Percentiles rank a stretch among this genome's conserved stretches.
These are phyloP conservation scores for Phytophthora sp. DNA, from an alignment of 352 stramenopile genomes.

Conservation along the genomic window DNA sequence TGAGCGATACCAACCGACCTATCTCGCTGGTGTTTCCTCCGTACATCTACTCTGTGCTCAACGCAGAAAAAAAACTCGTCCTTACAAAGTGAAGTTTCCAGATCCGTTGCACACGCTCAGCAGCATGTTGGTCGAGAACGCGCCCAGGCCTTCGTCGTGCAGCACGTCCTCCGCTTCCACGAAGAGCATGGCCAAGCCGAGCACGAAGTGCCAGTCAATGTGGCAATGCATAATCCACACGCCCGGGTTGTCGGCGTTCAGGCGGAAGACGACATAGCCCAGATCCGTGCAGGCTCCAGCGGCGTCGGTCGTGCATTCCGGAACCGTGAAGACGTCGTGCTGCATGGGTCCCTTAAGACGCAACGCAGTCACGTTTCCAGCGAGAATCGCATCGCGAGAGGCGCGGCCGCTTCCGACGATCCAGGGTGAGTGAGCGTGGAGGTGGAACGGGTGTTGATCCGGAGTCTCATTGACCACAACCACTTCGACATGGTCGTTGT, in stretches of 20 bases:
- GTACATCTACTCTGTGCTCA: too few species aligned
- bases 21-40: too few species aligned
- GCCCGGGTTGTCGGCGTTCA: slow-evolving; percentile 50
- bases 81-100: slow-evolving; percentile 38
- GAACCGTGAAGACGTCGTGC: slow-evolving; percentile 51
- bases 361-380: slow-evolving; percentile 27
- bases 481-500: slow-evolving; percentile 46
- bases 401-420: slow-evolving; percentile 33
- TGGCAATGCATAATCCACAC: slow-evolving; percentile 61
- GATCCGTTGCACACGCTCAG: slow-evolving; percentile 36
- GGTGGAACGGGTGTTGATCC: slow-evolving; percentile 37
- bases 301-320: slow-evolving; percentile 34
- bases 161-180: slow-evolving; percentile 42
- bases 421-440: background rate
- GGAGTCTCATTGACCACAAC: slow-evolving; percentile 46
- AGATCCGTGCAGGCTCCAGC: slow-evolving; percentile 31
- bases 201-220: slow-evolving; percentile 55
- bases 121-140: slow-evolving; percentile 39
- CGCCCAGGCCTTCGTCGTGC: slow-evolving; percentile 31
- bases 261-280: slow-evolving; percentile 45
- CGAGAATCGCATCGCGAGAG: slow-evolving; percentile 21
- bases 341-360: slow-evolving; percentile 35
- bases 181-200: slow-evolving; percentile 51
- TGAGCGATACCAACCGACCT: too few species aligned
- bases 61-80: too few species aligned